Percentiles rank a stretch among this genome's conserved stretches.
phyloP scores from a whole-genome alignment of 805 yeast species.

The Myxozyma sirexii region DNA sequence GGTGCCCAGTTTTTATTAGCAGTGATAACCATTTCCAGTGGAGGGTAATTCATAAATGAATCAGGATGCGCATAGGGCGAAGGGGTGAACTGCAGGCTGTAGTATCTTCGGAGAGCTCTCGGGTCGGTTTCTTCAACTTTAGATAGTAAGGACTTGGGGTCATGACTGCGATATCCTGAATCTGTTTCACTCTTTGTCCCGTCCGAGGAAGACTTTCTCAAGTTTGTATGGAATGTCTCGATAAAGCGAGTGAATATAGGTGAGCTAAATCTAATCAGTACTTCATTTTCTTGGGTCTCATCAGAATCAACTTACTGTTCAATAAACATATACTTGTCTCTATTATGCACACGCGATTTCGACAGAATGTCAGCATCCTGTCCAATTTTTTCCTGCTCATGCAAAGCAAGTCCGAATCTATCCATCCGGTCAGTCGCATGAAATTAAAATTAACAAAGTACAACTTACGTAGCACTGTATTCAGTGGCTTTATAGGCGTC shows the following conservation, averaged over 20 bases:
- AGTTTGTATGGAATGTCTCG: conserved; percentile 4
- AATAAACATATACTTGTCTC: conserved; percentile 16
- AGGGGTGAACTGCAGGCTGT: conserved; percentile 18
- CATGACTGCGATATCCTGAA: background rate
- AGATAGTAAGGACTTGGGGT: background rate
- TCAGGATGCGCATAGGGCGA: conserved; percentile 28
- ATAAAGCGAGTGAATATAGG: conserved; percentile 21
- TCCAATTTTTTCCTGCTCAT: conserved; percentile 13
- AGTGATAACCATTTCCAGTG: conserved; percentile 17
- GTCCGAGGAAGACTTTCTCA: background rate
- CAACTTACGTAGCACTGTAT: conserved; percentile 5
- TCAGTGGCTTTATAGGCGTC: background rate
- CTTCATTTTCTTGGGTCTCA: background rate
- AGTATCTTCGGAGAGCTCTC: background rate
- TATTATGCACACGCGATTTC: background rate
- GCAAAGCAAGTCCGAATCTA: conserved; percentile 23
- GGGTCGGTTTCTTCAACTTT: background rate
- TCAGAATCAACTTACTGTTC: conserved; percentile 6
- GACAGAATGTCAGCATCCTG: conserved; percentile 10
- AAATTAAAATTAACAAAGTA: background rate
- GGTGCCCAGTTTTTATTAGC: conserved; percentile 2
- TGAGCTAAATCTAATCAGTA: background rate
- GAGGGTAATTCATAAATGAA: conserved; percentile 5
- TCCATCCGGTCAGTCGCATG: background rate
- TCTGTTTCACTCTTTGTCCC: background rate